phyloP scores from a whole-genome alignment of 176 grass and related monocot genomes.

The Avena insularis region DNA sequence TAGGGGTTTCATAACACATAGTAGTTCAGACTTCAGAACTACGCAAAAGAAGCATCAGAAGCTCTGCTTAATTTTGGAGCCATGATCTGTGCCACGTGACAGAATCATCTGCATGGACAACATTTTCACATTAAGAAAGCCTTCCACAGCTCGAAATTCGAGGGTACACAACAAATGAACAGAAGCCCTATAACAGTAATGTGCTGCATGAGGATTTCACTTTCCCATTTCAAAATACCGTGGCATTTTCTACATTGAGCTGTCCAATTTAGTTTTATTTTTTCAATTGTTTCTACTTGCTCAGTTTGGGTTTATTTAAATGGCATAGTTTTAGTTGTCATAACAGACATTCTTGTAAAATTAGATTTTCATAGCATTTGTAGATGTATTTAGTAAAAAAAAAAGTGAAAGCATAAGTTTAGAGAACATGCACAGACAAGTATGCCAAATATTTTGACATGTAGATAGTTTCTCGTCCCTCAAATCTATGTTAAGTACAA shows the following conservation, averaged over 20 bases:
- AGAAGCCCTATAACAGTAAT: not conserved
- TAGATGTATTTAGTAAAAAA: not conserved
- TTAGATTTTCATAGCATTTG: not conserved
- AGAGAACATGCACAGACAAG: not conserved
- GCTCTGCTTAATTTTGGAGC: not conserved
- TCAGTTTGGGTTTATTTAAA: not conserved
- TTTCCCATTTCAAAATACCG: not conserved
- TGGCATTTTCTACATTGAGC: not conserved
- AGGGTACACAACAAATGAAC: not conserved
- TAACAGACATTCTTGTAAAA: not conserved
- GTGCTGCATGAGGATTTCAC: not conserved
- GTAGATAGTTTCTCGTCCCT: not conserved
- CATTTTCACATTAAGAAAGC: not conserved
- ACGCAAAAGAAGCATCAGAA: not conserved
- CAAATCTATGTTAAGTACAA: slow-evolving; percentile 3
- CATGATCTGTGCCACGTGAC: not conserved
- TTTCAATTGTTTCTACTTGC: not conserved
- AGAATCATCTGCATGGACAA: not conserved
- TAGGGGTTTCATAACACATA: not conserved
- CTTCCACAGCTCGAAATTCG: not conserved
- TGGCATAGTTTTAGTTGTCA: not conserved
- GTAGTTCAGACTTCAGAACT: not conserved
- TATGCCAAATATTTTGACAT: not conserved
- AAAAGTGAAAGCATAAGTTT: not conserved
- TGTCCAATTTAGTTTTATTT: not conserved